Percentiles rank a stretch among this genome's conserved stretches.
These are phyloP conservation scores for Hypericum androsaemum DNA, from an alignment of 345 rosid species.

Conservation along the genomic window DNA sequence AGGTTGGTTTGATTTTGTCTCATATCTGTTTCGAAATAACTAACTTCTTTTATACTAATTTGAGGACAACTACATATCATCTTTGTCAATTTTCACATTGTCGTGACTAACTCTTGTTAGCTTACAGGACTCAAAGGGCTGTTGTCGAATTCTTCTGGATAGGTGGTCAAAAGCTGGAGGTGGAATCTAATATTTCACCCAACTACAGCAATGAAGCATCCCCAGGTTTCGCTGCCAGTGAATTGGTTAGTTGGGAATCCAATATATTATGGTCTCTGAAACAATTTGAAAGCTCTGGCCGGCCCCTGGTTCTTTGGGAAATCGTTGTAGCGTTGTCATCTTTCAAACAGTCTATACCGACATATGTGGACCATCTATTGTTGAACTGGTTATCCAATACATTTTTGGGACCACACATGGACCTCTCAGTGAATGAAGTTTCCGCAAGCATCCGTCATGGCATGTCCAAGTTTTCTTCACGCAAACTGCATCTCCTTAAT, in stretches of 20 bases:
- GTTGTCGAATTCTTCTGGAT: constrained; percentile 83
- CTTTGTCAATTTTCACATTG: constrained; percentile 5
- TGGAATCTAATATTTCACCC: constrained; percentile 20
- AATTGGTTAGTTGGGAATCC: constrained; percentile 53
- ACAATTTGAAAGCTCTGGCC: constrained; percentile 33
- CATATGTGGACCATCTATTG: constrained; percentile 42
- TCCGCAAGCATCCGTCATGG: constrained; percentile 29
- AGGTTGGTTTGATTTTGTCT: constrained; percentile 34
- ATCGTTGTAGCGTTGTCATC: constrained; percentile 56
- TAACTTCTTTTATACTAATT: neutral
- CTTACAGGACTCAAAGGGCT: constrained; percentile 71
- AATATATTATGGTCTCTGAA: constrained; percentile 63
- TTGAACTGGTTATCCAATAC: constrained; percentile 59
- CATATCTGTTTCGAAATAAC: neutral
- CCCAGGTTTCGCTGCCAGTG: constrained; percentile 39
- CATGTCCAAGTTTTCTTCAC: constrained; percentile 42
- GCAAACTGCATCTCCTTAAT: constrained; percentile 68
- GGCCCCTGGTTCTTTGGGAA: constrained; percentile 80
- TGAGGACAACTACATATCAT: neutral
- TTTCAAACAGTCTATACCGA: constrained; percentile 52
- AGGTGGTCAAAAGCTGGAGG: constrained; percentile 56
- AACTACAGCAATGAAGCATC: constrained; percentile 26
- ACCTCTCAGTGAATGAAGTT: constrained; percentile 33
- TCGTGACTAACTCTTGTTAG: neutral
- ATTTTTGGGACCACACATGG: constrained; percentile 28